Base-by-base conservation (phyloP, 495 filamentous ascomycete genomes). In the Podospora bellae-mahoneyi region DNA sequence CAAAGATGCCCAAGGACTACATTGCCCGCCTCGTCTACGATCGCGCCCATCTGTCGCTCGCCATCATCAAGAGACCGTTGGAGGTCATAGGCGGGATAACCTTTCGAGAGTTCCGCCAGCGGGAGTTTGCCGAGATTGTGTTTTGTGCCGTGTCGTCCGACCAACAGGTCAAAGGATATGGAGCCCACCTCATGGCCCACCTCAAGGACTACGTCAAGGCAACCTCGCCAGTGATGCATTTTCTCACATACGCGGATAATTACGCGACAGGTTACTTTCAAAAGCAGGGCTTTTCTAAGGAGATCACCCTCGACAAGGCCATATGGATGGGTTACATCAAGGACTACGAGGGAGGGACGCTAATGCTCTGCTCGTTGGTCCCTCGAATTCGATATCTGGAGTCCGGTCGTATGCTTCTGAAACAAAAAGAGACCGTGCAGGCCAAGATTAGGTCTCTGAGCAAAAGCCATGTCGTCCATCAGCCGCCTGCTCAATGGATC, bases 241-340 rank as follows among this genome's bases (percentile, higher is more conserved):
- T 97, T 79, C 85, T 98, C 6, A 98, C 94, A 18, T 98, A 97
- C 73, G 94, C 94, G 57, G 94, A 98, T 77, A 98, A 98, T 73
- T 97, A 97, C 75, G 94, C 94, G 23, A 98, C 97, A 66, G 94
- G 94, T 0, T 98, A 97, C 74, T 98, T 98, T 82, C 94, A 97
- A 75, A 98, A 98, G 77, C 94, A 98, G 78, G 94, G 94, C 0
- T 98, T 97, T 73, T 97, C 94, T 0, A 97, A 98, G 74, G 93
- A 98, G 67, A 96, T 98, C 73, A 96, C 92, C 0, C 85, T 98
- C 2, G 92, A 94, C 32, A 90, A 87, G 73, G 85, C 89, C 5
- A 86, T 91, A 30, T 97, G 94, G 94, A 97, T 97, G 94, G 94
- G 94, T 23, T 98, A 96, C 74, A 98, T 98, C 76, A 98, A 98